Evolutionary conservation across 2,329 filamentous ascomycete genomes (phyloP).

Genomic region (Seiridium cupressi): DNA sequence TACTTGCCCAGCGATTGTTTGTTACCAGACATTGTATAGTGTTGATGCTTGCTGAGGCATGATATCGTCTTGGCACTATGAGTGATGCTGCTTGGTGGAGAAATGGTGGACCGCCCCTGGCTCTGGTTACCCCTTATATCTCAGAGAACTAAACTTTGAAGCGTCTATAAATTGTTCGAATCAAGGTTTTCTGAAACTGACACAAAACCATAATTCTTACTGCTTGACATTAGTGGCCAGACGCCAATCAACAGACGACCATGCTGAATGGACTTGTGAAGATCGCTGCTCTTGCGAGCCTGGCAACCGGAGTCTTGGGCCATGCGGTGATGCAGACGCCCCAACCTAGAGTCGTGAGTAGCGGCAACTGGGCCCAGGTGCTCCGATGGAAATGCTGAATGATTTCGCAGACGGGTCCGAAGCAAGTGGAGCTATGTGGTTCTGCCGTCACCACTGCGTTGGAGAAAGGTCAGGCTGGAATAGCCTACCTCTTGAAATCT

Average conservation of each 20-base stretch:
- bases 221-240: too few relatives aligned
- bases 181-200: too few relatives aligned
- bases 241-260: too few relatives aligned
- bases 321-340: not conserved
- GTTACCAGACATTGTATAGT: not conserved
- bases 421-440: constrained; percentile 1
- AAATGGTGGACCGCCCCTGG: not conserved
- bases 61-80: not conserved
- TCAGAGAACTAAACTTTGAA: too few relatives aligned
- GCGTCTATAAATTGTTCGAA: not conserved
- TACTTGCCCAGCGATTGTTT: too few relatives aligned
- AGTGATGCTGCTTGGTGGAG: constrained; percentile 4
- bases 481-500: not conserved
- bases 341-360: not conserved
- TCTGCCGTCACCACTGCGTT: constrained; percentile 3
- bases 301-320: not conserved
- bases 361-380: not conserved
- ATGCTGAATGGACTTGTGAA: not conserved
- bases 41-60: not conserved
- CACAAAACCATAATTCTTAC: too few relatives aligned
- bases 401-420: not conserved
- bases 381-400: not conserved
- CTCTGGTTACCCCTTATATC: not conserved
- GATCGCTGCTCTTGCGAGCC: not conserved
- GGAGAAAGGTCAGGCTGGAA: not conserved